Percentiles rank a stretch among this genome's conserved stretches.
Evolutionary conservation across 129 eudicot species (phyloP).

Genomic region (Flaveria robusta): DNA sequence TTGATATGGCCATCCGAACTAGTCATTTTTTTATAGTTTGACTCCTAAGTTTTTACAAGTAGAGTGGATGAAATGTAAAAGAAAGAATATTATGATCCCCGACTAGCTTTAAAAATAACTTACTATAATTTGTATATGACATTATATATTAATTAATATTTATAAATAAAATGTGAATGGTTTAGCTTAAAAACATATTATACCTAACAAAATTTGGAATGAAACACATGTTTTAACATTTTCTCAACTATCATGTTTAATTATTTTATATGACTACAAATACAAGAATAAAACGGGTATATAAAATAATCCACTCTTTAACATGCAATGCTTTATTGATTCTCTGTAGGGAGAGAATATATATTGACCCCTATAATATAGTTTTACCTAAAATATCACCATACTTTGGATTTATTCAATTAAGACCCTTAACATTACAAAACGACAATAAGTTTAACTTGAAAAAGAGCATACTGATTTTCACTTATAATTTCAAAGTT

Average conservation of each 20-base stretch:
- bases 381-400: background rate
- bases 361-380: background rate
- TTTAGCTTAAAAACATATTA: background rate
- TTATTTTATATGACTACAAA: background rate
- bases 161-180: background rate
- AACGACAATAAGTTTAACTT: background rate
- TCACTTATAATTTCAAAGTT: background rate
- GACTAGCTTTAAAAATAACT: no score
- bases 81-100: no score
- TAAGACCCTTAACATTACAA: background rate
- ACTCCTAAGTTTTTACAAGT: no score
- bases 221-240: slow-evolving; percentile 13
- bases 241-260: slow-evolving; percentile 3
- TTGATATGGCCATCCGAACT: no score
- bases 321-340: slow-evolving; percentile 17
- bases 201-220: slow-evolving; percentile 8
- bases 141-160: no score
- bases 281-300: background rate
- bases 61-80: no score
- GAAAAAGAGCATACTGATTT: background rate
- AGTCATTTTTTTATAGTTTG: no score
- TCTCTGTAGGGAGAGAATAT: background rate
- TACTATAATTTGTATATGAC: no score
- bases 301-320: slow-evolving; percentile 9
- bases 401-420: background rate